Percentiles rank a stretch among this genome's conserved stretches.
Evolutionary conservation across 331 rosid species (phyloP).

Genomic region (Ulmus americana): DNA sequence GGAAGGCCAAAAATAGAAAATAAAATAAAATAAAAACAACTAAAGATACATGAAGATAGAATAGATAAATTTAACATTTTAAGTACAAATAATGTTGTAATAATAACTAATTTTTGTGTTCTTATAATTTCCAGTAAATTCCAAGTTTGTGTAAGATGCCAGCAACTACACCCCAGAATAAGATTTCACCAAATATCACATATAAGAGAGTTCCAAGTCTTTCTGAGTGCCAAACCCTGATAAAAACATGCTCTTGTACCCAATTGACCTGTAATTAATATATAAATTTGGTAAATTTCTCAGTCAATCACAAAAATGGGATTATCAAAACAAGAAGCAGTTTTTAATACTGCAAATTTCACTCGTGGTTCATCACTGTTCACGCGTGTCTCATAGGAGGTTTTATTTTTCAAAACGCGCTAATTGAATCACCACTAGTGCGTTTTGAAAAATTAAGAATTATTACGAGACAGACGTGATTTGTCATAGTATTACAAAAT

Average conservation of each 20-base stretch:
- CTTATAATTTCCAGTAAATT: constrained; percentile 71
- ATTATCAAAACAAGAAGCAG: too few relatives aligned
- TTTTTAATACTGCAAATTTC: too few relatives aligned
- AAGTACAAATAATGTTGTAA: too few relatives aligned
- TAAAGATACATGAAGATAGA: neutral
- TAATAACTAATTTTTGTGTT: neutral
- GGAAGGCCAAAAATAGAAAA: too few relatives aligned
- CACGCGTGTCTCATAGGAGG: too few relatives aligned
- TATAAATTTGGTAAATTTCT: neutral
- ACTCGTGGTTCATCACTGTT: too few relatives aligned
- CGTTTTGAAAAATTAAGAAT: too few relatives aligned
- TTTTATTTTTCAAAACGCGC: too few relatives aligned
- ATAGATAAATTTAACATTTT: neutral
- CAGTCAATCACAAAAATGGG: too few relatives aligned
- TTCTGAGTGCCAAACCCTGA: constrained; percentile 71
- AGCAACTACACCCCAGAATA: constrained; percentile 70
- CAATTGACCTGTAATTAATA: constrained; percentile 53
- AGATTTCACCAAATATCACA: constrained; percentile 76
- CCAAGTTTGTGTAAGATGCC: constrained; percentile 72
- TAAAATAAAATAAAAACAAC: neutral
- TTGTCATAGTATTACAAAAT: too few relatives aligned
- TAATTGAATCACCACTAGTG: too few relatives aligned
- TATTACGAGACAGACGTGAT: too few relatives aligned
- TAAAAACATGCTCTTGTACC: constrained; percentile 63
- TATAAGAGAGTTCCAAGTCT: constrained; percentile 68